These are phyloP conservation scores for Eragrostis curvula DNA, from an alignment of 176 grass and related monocot genomes.

Conservation along the genomic window DNA sequence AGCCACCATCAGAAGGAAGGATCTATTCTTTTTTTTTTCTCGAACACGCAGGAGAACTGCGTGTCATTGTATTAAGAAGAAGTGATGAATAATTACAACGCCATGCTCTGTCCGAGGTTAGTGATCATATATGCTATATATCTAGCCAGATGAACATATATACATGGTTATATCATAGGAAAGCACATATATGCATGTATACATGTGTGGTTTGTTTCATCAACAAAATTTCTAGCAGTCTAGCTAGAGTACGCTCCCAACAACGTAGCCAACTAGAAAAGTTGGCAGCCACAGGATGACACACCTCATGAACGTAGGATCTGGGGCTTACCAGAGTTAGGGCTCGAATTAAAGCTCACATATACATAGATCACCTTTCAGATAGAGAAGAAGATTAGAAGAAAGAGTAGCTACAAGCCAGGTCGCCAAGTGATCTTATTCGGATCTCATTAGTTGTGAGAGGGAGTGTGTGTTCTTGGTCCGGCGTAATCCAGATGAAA, in stretches of 20 bases:
- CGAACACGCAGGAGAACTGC: too few species aligned
- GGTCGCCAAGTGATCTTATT: not conserved
- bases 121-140: not conserved
- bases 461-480: constrained; percentile 69
- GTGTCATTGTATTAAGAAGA: too few species aligned
- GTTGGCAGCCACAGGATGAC: not conserved
- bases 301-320: not conserved
- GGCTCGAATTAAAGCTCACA: constrained; percentile 6
- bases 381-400: not conserved
- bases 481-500: constrained; percentile 83
- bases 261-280: constrained; percentile 16
- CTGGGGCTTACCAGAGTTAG: constrained; percentile 18
- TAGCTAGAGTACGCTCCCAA: constrained; percentile 1
- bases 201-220: constrained; percentile 21
- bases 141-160: constrained; percentile 1
- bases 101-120: too few species aligned
- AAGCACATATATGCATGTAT: constrained; percentile 13
- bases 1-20: too few species aligned
- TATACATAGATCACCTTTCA: constrained; percentile 16
- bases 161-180: constrained; percentile 3
- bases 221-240: constrained; percentile 25
- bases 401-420: not conserved
- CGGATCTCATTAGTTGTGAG: constrained; percentile 66
- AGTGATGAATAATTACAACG: too few species aligned
- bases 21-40: too few species aligned